Evolutionary conservation across 2,329 filamentous ascomycete species (phyloP), one percentile per base, ranked within the genome.

Genomic region (Aspergillus glaucus): DNA sequence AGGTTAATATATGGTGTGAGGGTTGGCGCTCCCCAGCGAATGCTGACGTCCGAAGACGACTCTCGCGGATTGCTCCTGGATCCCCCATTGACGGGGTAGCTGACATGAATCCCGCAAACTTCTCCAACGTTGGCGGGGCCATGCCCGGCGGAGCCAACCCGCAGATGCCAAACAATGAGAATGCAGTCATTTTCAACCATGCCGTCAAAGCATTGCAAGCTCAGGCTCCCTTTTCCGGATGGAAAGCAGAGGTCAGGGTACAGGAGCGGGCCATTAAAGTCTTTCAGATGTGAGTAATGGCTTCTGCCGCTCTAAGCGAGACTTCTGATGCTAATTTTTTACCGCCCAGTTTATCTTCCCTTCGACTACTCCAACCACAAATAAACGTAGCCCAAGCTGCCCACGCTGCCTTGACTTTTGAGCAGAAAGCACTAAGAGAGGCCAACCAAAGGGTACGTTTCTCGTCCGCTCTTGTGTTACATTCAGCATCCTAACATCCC

Each of bases 311-410:
- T 19, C 19, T 9, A 40, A 21, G 17, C 4, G 15, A 15, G 34
- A 19, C n/a, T 37, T 37, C n/a, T 30, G 44, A 32, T 44, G 41
- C 47, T n/a, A 24, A 36, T 44, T 24, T 46, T 34, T 21, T 22
- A 49, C 34, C 12, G 46, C 21, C 22, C 37, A 21, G 26, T 32
- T 12, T 26, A 26, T 15, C 72, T 28, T 73, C 72, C 37, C 65
- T 76, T 46, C 68, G 71, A 51, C 59, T 76, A 22, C 70, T 75
- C 37, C 64, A 73, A 50, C 70, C 71, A 22, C 66, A 65, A 26
- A 64, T 72, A 45, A 63, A 70, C 42, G 48, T 71, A 6, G 55
- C 63, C 32, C 60, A 61, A 42, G 67, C 69, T 15, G 63, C 73
- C 36, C 61, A 69, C 26, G 67, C 68, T 34, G 73, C 73, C 14